These are phyloP conservation scores for Didymella arachidicola DNA, from an alignment of 2,329 filamentous ascomycete genomes.

Conservation along the genomic window DNA sequence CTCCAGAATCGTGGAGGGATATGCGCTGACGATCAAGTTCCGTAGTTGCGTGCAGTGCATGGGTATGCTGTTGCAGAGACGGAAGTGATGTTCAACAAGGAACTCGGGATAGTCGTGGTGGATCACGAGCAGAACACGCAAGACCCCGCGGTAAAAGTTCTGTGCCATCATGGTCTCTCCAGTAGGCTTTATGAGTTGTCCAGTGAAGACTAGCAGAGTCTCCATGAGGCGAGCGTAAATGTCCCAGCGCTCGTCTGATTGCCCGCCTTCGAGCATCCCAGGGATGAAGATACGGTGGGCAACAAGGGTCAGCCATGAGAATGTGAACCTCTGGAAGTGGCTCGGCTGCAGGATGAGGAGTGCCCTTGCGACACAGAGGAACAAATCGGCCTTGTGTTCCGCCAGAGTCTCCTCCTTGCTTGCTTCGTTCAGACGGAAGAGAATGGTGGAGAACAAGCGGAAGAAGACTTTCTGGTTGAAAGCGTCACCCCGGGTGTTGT, in stretches of 20 bases:
- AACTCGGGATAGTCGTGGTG: slow-evolving; percentile 97
- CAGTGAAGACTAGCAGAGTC: slow-evolving; percentile 75
- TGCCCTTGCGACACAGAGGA: slow-evolving; percentile 74
- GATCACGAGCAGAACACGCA: slow-evolving; percentile 83
- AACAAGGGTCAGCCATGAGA: slow-evolving; percentile 82
- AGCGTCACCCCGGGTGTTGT: slow-evolving; percentile 77
- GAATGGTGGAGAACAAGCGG: slow-evolving; percentile 82
- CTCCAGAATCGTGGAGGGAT: slow-evolving; percentile 73
- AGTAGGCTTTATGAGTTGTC: slow-evolving; percentile 78
- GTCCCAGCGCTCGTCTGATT: slow-evolving; percentile 71
- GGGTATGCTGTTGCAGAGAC: slow-evolving; percentile 81
- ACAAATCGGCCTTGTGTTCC: slow-evolving; percentile 71
- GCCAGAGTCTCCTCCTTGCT: slow-evolving; percentile 54
- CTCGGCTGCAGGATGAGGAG: slow-evolving; percentile 78
- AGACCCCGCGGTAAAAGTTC: slow-evolving; percentile 82
- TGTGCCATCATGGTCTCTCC: slow-evolving; percentile 74
- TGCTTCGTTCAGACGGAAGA: slow-evolving; percentile 75
- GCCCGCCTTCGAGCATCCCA: slow-evolving; percentile 71
- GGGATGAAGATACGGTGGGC: slow-evolving; percentile 88
- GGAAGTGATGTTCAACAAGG: slow-evolving; percentile 83
- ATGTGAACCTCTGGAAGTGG: slow-evolving; percentile 82
- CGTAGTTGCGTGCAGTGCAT: slow-evolving; percentile 85
- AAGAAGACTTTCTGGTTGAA: slow-evolving; percentile 93
- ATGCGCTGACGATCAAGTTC: slow-evolving; percentile 86
- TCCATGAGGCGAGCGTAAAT: slow-evolving; percentile 77